These are phyloP conservation scores for Aspergillus haitiensis DNA, from an alignment of 495 filamentous ascomycete species.

Conservation along the genomic window DNA sequence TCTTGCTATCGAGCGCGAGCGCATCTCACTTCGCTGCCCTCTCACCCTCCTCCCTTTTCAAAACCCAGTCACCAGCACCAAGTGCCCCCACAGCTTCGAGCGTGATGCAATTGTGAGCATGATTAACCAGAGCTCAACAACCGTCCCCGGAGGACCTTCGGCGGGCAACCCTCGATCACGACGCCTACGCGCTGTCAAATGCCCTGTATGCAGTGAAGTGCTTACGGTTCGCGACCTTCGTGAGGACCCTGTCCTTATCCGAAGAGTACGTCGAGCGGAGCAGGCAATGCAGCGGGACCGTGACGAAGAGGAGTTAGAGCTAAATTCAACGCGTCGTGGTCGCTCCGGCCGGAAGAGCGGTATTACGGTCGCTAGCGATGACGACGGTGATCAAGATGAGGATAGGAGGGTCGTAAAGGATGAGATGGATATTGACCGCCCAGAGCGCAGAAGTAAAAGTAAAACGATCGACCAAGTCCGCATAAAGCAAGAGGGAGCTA, in stretches of 20 bases:
- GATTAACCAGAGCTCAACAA: constrained; percentile 44
- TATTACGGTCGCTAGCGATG: constrained; percentile 31
- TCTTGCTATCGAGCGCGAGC: constrained; percentile 67
- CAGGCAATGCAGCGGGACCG: constrained; percentile 35
- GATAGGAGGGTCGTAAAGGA: constrained; percentile 21
- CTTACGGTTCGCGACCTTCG: constrained; percentile 45
- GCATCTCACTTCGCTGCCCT: constrained; percentile 73
- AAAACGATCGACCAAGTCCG: constrained; percentile 6
- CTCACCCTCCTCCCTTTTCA: constrained; percentile 72
- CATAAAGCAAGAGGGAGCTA: constrained; percentile 28
- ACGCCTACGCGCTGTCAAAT: constrained; percentile 40
- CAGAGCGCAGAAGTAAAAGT: background rate
- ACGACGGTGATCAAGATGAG: constrained; percentile 26
- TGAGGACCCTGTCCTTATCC: constrained; percentile 42
- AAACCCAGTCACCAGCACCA: constrained; percentile 70
- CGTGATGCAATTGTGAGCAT: constrained; percentile 66
- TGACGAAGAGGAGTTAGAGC: constrained; percentile 39
- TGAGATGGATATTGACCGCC: constrained; percentile 18
- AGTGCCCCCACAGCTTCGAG: constrained; percentile 85
- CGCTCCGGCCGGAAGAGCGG: constrained; percentile 22
- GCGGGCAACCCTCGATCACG: constrained; percentile 6
- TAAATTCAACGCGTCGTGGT: constrained; percentile 10
- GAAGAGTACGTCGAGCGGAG: constrained; percentile 42
- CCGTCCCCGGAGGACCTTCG: constrained; percentile 28
- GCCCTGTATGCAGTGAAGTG: constrained; percentile 49